Base-by-base conservation (phyloP, 2,329 filamentous ascomycete species). In the Aspergillus sp. region DNA sequence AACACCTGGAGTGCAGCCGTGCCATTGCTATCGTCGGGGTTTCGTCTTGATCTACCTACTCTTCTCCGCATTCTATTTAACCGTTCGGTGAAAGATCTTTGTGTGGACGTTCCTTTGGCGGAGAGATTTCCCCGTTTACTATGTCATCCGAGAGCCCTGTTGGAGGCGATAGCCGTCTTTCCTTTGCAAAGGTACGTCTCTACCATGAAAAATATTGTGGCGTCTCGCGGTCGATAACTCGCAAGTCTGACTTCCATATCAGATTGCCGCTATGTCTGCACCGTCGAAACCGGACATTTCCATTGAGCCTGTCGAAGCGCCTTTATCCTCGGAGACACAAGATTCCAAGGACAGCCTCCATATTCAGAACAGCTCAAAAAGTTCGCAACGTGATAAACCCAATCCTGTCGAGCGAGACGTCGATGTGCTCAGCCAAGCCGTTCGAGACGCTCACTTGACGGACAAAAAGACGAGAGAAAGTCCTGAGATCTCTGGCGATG, bases 171-270 rank as follows among this genome's bases (percentile, higher is more conserved):
- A 49, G 56, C 45, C 59, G 59, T 67, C 77, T 83, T 57, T 87
- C 85, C 39, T 89, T 89, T 74, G 85, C 85, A 68, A 88, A 86
- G 78, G 85, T 87, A 72, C 48, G 73, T 58, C 30, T 30, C 29
- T n/a, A n/a, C 29, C 10, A 36, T 34, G 29, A 6, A 42, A 12
- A 30, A 28, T 10, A 38, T 49, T 29, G 33, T 19, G 35, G 29
- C 28, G 8, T 19, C 5, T 38, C 12, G 19, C 26, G 26, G 19
- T 12, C 35, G 9, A 38, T 4, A 27, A 7, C 35, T 38, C 36
- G 26, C 38, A 41, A 43, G 19, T 43, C 54, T 65, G 44, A 64
- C 48, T 44, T 46, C 19, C 48, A n/a, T 26, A 49, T 42, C 46
- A 72, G 69, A 69, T 73, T 55, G 68, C 66, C 52, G 69, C 69